A percentile compares a stretch with the other conserved stretches of the same genome.
These are phyloP conservation scores for Garcia nutans DNA, from an alignment of 345 rosid species.

Conservation along the genomic window DNA sequence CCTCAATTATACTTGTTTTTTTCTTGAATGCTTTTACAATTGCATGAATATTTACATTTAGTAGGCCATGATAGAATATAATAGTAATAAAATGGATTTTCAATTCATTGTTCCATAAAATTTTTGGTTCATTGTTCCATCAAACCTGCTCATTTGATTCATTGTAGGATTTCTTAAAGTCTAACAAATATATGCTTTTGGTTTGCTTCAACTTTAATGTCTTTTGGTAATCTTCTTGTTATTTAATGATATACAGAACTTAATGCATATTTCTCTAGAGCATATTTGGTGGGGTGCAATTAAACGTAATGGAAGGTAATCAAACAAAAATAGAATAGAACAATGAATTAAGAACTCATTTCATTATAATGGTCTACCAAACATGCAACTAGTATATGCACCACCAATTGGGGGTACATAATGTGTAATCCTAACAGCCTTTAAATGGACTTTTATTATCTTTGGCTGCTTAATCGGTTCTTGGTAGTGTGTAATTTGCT, in stretches of 20 bases:
- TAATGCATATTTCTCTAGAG: too few species aligned
- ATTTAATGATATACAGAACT: too few species aligned
- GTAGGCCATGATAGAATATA: background rate
- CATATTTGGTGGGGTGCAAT: too few species aligned
- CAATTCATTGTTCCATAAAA: background rate
- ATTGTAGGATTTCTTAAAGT: background rate
- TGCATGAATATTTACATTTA: background rate
- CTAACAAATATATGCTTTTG: background rate
- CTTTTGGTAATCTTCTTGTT: too few species aligned
- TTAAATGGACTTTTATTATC: background rate
- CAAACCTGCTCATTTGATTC: background rate
- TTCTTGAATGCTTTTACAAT: background rate
- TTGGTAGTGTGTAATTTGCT: too few species aligned
- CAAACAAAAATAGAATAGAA: too few species aligned
- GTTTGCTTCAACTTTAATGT: too few species aligned
- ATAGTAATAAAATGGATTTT: background rate
- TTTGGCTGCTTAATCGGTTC: background rate
- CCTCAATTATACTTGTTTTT: background rate
- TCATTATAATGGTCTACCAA: too few species aligned
- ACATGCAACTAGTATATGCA: too few species aligned
- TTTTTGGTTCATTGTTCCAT: background rate
- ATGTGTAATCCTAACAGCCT: background rate
- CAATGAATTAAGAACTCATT: too few species aligned
- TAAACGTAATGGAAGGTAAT: too few species aligned
- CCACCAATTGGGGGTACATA: background rate